phyloP scores from a whole-genome alignment of 2,329 filamentous ascomycete species.

The Colletotrichum lini region DNA sequence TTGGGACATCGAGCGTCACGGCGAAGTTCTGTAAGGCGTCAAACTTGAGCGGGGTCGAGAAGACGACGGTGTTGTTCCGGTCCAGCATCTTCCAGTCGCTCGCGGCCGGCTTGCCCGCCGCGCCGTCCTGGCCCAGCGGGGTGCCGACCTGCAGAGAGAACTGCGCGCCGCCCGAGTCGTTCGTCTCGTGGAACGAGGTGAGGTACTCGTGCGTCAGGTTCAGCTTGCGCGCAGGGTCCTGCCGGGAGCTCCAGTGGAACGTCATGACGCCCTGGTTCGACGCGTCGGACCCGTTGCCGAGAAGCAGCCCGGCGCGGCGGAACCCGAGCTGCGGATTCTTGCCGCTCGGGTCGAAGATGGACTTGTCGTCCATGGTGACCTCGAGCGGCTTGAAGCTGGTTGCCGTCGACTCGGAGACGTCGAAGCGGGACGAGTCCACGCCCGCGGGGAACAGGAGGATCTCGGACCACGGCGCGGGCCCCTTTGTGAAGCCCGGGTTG shows the following conservation, averaged over 20 bases:
- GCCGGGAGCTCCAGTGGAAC: slow-evolving; percentile 71
- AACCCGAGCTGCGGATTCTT: slow-evolving; percentile 64
- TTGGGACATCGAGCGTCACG: too few species aligned
- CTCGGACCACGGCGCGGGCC: slow-evolving; percentile 64
- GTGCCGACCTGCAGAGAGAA: too few species aligned
- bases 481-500: slow-evolving; percentile 67
- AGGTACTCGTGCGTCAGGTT: neutral
- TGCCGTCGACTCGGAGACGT: slow-evolving; percentile 55
- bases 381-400: slow-evolving; percentile 56
- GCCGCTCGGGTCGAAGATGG: slow-evolving; percentile 67
- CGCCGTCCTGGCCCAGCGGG: too few species aligned
- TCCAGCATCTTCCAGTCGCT: slow-evolving; percentile 64
- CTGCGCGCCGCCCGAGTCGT: slow-evolving; percentile 56
- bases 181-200: slow-evolving; percentile 64
- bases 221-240: slow-evolving; percentile 53
- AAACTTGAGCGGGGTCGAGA: slow-evolving; percentile 63
- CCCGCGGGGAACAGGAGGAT: slow-evolving; percentile 63
- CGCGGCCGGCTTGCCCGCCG: too few species aligned
- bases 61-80: slow-evolving; percentile 59
- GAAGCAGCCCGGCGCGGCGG: slow-evolving; percentile 56
- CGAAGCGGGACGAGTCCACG: slow-evolving; percentile 53
- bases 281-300: slow-evolving; percentile 62
- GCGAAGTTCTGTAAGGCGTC: slow-evolving; percentile 27
- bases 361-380: slow-evolving; percentile 69
- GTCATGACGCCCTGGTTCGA: slow-evolving; percentile 70